Evolutionary conservation across 2,329 filamentous ascomycete species (phyloP), one percentile per base, ranked within the genome.

Genomic region (Cercospora beticola): DNA sequence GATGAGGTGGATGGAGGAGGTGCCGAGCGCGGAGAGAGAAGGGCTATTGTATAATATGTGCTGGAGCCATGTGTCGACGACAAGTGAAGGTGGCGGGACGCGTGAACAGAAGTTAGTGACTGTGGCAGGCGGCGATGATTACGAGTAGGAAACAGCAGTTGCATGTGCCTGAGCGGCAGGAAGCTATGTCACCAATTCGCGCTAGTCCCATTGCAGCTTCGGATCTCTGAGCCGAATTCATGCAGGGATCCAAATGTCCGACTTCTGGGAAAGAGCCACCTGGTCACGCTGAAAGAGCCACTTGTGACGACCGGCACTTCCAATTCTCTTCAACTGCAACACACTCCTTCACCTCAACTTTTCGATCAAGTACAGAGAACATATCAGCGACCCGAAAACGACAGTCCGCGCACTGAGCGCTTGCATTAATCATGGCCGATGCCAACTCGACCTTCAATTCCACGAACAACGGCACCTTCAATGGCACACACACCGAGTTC

Each of bases 381-480:
- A 40, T 18, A 23, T 14, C n/a, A 56, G 16, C 46, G 26, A 56
- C 60, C 10, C 36, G 10, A 40, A 9, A 40, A 16, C 21, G n/a
- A 64, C 46, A 18, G 28, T 21, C 9, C 31, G 69, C 69, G 62
- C 66, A 28, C 28, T 68, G 68, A 66, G 68, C 69, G 66, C 70
- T 28, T 60, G 10, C 66, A 65, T 31, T 59, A 30, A 62, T 52
- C 68, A 75, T 66, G 72, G 78, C 76, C 75, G 74, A 74, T 58
- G 74, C 76, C 54, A 76, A 76, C 62, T 72, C 73, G 60, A 74
- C 74, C 49, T 75, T 75, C 72, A 74, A 75, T 61, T 64, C 66
- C 43, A 72, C 73, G 63, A 68, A 65, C 67, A 74, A 74, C 64
- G 67, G 69, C 43, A 73, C 73, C 28, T 70, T 70, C 58, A 71